phyloP scores from a whole-genome alignment of 495 filamentous ascomycete genomes.

The Aspergillus nanangensis region DNA sequence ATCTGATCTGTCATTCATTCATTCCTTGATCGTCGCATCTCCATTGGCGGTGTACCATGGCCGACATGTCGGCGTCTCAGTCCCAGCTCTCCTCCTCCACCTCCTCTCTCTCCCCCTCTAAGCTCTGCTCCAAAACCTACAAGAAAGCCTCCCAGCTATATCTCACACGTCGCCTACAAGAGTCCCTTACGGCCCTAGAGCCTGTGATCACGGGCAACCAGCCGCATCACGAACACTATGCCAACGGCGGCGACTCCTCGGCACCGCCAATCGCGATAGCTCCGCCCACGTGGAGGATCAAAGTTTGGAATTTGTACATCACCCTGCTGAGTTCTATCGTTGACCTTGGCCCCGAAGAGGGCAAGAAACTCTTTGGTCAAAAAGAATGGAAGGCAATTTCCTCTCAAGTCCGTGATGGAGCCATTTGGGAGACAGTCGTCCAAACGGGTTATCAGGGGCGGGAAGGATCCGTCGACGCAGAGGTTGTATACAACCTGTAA shows the following conservation, averaged over 20 bases:
- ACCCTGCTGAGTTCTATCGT: slow-evolving; percentile 86
- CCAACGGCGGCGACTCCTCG: slow-evolving; percentile 29
- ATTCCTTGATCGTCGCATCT: neutral
- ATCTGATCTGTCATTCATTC: too few relatives aligned
- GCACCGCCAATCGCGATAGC: slow-evolving; percentile 64
- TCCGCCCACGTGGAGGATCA: slow-evolving; percentile 75
- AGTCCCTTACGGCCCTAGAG: slow-evolving; percentile 77
- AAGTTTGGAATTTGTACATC: slow-evolving; percentile 95
- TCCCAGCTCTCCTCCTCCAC: slow-evolving; percentile 47
- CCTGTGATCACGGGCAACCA: slow-evolving; percentile 60
- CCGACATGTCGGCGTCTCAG: slow-evolving; percentile 37
- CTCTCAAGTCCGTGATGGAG: slow-evolving; percentile 75
- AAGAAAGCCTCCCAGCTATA: slow-evolving; percentile 87
- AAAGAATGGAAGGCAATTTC: slow-evolving; percentile 78
- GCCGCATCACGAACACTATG: slow-evolving; percentile 30
- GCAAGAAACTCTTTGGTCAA: slow-evolving; percentile 78
- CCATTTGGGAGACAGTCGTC: slow-evolving; percentile 89
- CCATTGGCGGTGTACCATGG: slow-evolving; percentile 21
- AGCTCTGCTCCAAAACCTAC: slow-evolving; percentile 62
- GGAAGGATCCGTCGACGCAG: slow-evolving; percentile 87
- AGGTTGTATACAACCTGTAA: slow-evolving; percentile 90
- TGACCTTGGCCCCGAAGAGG: slow-evolving; percentile 85
- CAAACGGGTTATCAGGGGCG: slow-evolving; percentile 76
- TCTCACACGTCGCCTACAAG: slow-evolving; percentile 83
- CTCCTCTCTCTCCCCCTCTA: slow-evolving; percentile 53